phyloP scores from a whole-genome alignment of 1,284 basidiomycete species.

The Trametes versicolor region DNA sequence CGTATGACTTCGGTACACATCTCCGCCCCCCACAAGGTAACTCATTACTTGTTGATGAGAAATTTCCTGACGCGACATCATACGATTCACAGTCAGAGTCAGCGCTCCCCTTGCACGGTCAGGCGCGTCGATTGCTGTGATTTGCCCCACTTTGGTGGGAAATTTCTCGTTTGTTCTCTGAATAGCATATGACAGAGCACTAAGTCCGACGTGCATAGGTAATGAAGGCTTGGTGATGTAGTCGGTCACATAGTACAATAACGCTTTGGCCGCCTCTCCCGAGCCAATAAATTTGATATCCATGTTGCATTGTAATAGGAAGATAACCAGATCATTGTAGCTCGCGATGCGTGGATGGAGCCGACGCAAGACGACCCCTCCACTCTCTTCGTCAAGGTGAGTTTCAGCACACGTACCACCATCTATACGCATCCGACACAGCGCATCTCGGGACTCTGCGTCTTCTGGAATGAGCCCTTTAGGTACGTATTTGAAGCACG shows the following conservation, averaged over 20 bases:
- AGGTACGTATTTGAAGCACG: constrained; percentile 33
- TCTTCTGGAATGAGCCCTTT: not conserved
- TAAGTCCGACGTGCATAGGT: constrained; percentile 16
- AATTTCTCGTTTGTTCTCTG: not conserved
- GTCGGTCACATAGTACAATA: constrained; percentile 44
- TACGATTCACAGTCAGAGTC: constrained; percentile 8
- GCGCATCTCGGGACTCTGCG: not conserved
- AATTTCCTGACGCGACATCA: constrained; percentile 14
- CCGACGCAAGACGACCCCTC: constrained; percentile 30
- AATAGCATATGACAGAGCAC: constrained; percentile 8
- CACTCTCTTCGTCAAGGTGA: constrained; percentile 21
- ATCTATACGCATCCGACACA: constrained; percentile 9
- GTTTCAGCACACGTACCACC: constrained; percentile 4
- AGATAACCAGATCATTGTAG: constrained; percentile 37
- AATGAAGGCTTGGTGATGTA: constrained; percentile 43
- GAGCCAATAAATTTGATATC: constrained; percentile 45
- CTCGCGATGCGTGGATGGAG: constrained; percentile 38
- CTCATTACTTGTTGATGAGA: constrained; percentile 25
- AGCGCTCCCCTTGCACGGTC: not conserved
- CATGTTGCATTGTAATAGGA: constrained; percentile 40
- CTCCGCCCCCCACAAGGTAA: constrained; percentile 16
- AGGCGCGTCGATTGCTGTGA: not conserved
- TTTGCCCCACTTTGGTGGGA: not conserved
- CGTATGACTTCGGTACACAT: constrained; percentile 9
- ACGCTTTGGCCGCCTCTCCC: constrained; percentile 42